Evolutionary conservation across 2,329 filamentous ascomycete genomes (phyloP).

Genomic region (Tolypocladium amazonense): DNA sequence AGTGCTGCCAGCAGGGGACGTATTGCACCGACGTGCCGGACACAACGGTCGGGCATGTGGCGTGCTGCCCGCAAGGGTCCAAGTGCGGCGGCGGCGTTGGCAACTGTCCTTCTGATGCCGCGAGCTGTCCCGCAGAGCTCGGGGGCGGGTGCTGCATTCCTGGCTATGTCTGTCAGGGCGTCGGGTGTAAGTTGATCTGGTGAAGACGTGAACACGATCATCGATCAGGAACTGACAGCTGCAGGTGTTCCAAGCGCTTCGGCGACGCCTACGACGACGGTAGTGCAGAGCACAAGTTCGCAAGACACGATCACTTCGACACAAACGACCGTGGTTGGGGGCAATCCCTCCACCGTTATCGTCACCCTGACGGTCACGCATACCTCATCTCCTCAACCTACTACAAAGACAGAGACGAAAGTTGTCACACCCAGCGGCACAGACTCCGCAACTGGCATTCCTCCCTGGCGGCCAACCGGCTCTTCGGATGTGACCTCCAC

Average conservation of each 20-base stretch:
- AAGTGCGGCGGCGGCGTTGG: conserved; percentile 54
- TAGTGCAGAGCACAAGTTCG: conserved; percentile 7
- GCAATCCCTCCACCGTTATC: conserved; percentile 27
- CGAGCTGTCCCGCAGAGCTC: conserved; percentile 50
- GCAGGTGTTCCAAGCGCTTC: conserved; percentile 22
- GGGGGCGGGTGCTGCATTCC: conserved; percentile 70
- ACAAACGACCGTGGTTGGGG: conserved; percentile 23
- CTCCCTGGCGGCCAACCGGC: conserved; percentile 33
- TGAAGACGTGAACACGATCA: not conserved
- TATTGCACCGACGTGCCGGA: conserved; percentile 56
- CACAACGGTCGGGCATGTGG: conserved; percentile 54
- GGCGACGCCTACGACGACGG: conserved; percentile 13
- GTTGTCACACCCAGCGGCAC: conserved; percentile 26
- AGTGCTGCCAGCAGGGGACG: conserved; percentile 59
- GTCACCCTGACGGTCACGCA: conserved; percentile 29
- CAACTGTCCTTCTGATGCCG: conserved; percentile 49
- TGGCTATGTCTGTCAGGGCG: conserved; percentile 57
- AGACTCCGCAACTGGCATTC: conserved; percentile 23
- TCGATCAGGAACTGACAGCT: not conserved
- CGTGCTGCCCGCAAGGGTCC: conserved; percentile 60
- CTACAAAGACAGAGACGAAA: conserved; percentile 22
- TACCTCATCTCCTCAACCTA: conserved; percentile 23
- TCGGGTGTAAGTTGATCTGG: conserved; percentile 50
- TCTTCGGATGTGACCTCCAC: conserved; percentile 19
- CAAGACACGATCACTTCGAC: conserved; percentile 26